These are phyloP conservation scores for Yamadazyma trypodendri DNA, from an alignment of 1,139 yeast species.

Conservation along the genomic window DNA sequence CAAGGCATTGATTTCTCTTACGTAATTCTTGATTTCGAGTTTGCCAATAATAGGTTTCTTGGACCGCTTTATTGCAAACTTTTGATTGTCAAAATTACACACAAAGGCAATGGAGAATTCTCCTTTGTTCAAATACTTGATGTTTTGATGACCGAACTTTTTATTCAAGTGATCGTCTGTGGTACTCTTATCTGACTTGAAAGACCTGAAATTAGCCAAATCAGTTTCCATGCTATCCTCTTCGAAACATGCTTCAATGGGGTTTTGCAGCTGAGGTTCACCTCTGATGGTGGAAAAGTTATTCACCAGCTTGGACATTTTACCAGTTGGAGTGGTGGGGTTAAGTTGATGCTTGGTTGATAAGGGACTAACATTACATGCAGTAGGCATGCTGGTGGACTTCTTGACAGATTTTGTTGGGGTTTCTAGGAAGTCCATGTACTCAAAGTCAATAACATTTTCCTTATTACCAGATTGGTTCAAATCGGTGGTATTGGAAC, in stretches of 20 bases:
- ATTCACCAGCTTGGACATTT: conserved; percentile 6
- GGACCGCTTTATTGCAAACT: conserved; percentile 85
- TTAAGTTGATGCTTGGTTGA: conserved; percentile 14
- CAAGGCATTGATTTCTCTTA: conserved; percentile 45
- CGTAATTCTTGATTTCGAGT: conserved; percentile 35
- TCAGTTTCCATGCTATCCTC: conserved; percentile 8
- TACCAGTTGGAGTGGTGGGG: conserved; percentile 15
- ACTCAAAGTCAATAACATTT: conserved; percentile 10
- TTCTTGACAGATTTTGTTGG: conserved; percentile 42
- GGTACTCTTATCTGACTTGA: conserved; percentile 15
- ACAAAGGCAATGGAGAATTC: conserved; percentile 89
- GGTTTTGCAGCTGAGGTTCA: not conserved
- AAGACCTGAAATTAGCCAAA: not conserved
- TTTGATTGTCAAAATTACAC: conserved; percentile 60
- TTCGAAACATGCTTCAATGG: not conserved
- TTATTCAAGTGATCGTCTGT: conserved; percentile 61
- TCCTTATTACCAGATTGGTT: conserved; percentile 4
- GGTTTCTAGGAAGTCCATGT: conserved; percentile 35
- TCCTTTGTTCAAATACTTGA: conserved; percentile 74
- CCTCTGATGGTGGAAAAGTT: conserved; percentile 2
- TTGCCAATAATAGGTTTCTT: conserved; percentile 51
- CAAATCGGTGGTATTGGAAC: not conserved
- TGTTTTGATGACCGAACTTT: conserved; percentile 65
- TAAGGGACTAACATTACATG: conserved; percentile 28
- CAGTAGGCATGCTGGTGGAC: conserved; percentile 30